phyloP scores from a whole-genome alignment of 1,284 basidiomycete genomes.

The Pholiota adiposa region DNA sequence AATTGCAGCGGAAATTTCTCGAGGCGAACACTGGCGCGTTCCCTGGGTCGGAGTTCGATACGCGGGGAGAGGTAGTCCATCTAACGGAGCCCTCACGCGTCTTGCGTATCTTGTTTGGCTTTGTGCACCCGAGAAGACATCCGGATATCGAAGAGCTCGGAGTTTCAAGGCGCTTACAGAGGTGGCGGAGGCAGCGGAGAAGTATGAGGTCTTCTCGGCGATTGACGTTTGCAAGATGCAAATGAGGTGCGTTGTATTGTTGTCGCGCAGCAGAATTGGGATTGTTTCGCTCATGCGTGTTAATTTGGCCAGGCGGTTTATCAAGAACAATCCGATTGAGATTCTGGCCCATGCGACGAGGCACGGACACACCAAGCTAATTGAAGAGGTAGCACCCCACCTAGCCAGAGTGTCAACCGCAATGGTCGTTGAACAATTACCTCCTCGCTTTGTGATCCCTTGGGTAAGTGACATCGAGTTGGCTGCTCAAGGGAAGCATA shows the following conservation, averaged over 20 bases:
- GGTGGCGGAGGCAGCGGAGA: constrained; percentile 35
- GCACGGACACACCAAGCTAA: constrained; percentile 30
- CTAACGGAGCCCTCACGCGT: constrained; percentile 28
- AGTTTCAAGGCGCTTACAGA: constrained; percentile 23
- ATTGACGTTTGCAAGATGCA: constrained; percentile 32
- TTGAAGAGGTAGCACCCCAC: constrained; percentile 25
- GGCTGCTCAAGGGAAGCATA: background rate
- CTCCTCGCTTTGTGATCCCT: constrained; percentile 24
- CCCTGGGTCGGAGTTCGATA: constrained; percentile 29
- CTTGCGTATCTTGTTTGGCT: constrained; percentile 32
- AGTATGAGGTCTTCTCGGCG: constrained; percentile 35
- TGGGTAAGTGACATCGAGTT: constrained; percentile 19
- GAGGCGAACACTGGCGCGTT: constrained; percentile 31
- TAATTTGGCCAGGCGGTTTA: constrained; percentile 22
- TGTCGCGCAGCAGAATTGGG: background rate
- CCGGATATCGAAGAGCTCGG: constrained; percentile 29
- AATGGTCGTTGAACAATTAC: constrained; percentile 25
- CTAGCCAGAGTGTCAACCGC: constrained; percentile 23
- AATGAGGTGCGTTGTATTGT: constrained; percentile 27
- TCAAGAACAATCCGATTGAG: constrained; percentile 25
- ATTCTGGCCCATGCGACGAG: constrained; percentile 29
- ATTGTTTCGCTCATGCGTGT: background rate
- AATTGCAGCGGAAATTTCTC: constrained; percentile 31
- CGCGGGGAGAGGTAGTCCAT: constrained; percentile 24
- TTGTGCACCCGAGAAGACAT: constrained; percentile 30